A percentile compares a stretch with the other conserved stretches of the same genome.
Evolutionary conservation across 2,329 filamentous ascomycete species (phyloP).

Genomic region (Ambrosiella cleistominuta): DNA sequence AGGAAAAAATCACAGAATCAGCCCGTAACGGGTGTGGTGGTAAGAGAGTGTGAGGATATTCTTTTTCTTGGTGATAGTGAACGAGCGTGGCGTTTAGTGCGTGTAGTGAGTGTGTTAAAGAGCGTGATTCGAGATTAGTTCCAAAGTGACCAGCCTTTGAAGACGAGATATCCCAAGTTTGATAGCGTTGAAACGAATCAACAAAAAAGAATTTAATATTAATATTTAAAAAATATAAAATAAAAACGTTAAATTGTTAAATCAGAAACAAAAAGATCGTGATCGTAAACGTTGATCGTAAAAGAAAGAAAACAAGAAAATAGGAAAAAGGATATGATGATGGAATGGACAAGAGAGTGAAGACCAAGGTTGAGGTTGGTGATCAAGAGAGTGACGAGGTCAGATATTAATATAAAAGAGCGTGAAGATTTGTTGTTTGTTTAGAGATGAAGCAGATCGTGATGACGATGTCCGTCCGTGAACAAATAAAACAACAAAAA

Average conservation of each 20-base stretch:
- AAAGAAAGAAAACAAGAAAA: conserved; percentile 3
- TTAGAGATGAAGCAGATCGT: not conserved
- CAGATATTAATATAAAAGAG: conserved; percentile 5
- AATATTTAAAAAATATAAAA: not conserved
- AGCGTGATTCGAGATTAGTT: conserved; percentile 10
- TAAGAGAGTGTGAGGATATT: not conserved
- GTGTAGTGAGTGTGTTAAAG: conserved; percentile 1
- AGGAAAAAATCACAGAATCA: conserved; percentile 6
- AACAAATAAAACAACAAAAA: conserved; percentile 1
- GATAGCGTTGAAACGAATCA: not conserved
- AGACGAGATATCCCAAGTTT: conserved; percentile 7
- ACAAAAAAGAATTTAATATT: not conserved
- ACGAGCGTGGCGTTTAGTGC: not conserved
- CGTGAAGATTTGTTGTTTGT: not conserved
- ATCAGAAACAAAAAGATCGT: conserved; percentile 3
- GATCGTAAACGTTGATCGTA: conserved; percentile 1
- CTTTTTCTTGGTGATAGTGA: not conserved
- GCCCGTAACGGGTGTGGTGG: not conserved
- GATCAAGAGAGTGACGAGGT: not conserved
- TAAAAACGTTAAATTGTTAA: not conserved
- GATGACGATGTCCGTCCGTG: not conserved
- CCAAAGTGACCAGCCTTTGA: conserved; percentile 6
- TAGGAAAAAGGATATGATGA: not conserved
- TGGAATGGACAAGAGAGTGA: conserved; percentile 2
- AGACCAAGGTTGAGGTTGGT: not conserved